Evolutionary conservation across 2,329 filamentous ascomycete species (phyloP), one percentile per base, ranked within the genome.

Genomic region (Cercospora sp.): DNA sequence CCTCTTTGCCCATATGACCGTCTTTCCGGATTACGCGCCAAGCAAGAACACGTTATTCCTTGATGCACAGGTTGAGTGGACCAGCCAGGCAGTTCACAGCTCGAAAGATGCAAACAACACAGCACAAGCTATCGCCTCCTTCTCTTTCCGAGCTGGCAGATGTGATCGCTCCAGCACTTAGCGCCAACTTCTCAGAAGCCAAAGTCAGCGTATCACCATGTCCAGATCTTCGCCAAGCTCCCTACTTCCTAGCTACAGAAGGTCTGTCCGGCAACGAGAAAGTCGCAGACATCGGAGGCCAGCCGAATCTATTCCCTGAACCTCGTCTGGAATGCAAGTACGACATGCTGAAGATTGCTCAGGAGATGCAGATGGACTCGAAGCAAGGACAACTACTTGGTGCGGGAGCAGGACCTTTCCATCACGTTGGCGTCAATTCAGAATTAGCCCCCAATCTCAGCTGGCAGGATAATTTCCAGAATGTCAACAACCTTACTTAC

Each of bases 211-310:
- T 76, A 6, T 62, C 64, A 10, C 57, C 33, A 63, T 76, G 75
- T 68, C 75, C 75, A 6, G 75, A 76, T 59, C 71, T 76, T 4
- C 69, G 73, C 1, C 53, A 72, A 42, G 23, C 73, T 12, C 75
- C 75, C 2, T 77, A 72, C 66, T 61, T 70, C 58, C 72, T 77
- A 20, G 74, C 75, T 9, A 70, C 72, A 28, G 45, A 68, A 70
- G 75, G 76, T 26, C 67, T 77, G 20, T 72, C 67, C 12, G 75
- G 75, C 13, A 67, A 73, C 10, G 76, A 77, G 69, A 55, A 67
- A 51, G 66, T 75, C 26, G 74, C 75, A 63, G 75, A 77, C 63
- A 75, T 77, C 12, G 75, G 75, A 18, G 75, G 75, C 13, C 75
- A 76, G 61, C 72, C 75, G 6, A 75, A 77, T 53, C 68, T 77